Evolutionary conservation across 148 eudicot species (phyloP).

Genomic region (Selenicereus undatus): DNA sequence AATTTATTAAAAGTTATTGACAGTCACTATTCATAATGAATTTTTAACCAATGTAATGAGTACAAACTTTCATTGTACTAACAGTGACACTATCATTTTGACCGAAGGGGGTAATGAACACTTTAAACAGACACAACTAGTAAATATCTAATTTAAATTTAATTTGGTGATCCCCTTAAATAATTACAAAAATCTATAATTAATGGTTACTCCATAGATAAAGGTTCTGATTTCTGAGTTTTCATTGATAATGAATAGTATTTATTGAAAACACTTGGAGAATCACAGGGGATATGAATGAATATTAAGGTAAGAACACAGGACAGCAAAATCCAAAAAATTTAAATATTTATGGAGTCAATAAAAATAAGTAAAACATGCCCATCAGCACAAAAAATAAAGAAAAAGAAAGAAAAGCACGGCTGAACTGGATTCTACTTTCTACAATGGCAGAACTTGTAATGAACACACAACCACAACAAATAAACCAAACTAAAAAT

Average conservation of each 20-base stretch:
- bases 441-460: slow-evolving; percentile 25
- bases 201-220: no score
- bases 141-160: no score
- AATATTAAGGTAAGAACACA: background rate
- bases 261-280: background rate
- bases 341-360: background rate
- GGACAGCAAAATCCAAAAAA: background rate
- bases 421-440: slow-evolving; percentile 30
- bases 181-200: no score
- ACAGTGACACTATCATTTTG: no score
- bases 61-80: no score
- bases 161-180: no score
- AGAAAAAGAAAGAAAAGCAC: slow-evolving; percentile 17
- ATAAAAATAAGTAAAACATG: background rate
- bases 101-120: no score
- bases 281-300: background rate
- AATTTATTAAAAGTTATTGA: no score
- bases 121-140: no score
- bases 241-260: background rate
- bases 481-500: slow-evolving; percentile 3
- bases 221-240: no score
- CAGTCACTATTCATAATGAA: no score
- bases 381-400: background rate
- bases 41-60: no score
- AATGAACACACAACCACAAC: slow-evolving; percentile 30